phyloP scores from a whole-genome alignment of 495 filamentous ascomycete genomes.

The Penicillium egyptiacum region DNA sequence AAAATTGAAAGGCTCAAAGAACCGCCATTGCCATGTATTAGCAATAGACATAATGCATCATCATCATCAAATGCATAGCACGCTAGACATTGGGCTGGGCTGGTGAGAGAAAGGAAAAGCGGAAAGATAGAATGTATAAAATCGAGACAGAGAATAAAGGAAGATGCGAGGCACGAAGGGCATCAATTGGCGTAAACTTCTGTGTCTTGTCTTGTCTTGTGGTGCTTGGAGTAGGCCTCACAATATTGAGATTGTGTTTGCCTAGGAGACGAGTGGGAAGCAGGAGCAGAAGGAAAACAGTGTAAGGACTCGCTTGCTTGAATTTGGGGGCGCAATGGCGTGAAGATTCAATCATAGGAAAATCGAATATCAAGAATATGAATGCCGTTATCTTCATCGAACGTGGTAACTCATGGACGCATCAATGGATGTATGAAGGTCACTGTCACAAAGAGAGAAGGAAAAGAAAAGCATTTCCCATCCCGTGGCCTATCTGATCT shows the following conservation, averaged over 20 bases:
- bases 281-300: constrained; percentile 1
- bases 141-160: constrained; percentile 1
- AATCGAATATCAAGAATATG: constrained; percentile 8
- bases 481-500: neutral
- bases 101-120: constrained; percentile 3
- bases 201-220: constrained; percentile 9
- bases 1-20: constrained; percentile 2
- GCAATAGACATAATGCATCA: constrained; percentile 12
- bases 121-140: constrained; percentile 4
- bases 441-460: constrained; percentile 4
- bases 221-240: neutral
- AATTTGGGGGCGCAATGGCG: neutral
- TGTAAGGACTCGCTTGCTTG: constrained; percentile 8
- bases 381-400: constrained; percentile 28
- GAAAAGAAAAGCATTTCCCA: neutral
- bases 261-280: constrained; percentile 5
- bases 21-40: constrained; percentile 11
- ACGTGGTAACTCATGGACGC: constrained; percentile 21
- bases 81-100: constrained; percentile 13
- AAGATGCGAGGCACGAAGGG: constrained; percentile 11
- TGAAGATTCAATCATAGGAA: constrained; percentile 5
- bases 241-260: neutral
- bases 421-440: constrained; percentile 13
- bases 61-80: constrained; percentile 3
- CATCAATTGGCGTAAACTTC: constrained; percentile 8